Evolutionary conservation across 1,139 yeast species (phyloP).

Genomic region (Yamadazyma oceani): DNA sequence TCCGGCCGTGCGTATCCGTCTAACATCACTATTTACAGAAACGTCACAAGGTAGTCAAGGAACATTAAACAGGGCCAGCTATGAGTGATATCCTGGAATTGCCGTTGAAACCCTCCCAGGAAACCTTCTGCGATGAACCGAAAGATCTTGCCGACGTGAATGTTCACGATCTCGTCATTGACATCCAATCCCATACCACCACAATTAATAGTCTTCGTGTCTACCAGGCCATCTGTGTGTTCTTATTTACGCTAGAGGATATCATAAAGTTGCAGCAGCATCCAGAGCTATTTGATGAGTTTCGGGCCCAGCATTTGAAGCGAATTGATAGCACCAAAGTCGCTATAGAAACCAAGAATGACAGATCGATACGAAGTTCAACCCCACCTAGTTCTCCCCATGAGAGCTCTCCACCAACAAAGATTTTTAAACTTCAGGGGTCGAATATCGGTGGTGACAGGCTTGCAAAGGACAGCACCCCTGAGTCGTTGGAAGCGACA

Average conservation of each 20-base stretch:
- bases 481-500: slow-evolving; percentile 9
- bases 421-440: slow-evolving; percentile 8
- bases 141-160: slow-evolving; percentile 33
- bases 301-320: slow-evolving; percentile 28
- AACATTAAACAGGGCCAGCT: too few relatives aligned
- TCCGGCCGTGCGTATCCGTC: too few relatives aligned
- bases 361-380: background rate
- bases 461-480: slow-evolving; percentile 10
- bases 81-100: slow-evolving; percentile 25
- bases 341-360: background rate
- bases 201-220: slow-evolving; percentile 36
- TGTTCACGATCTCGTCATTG: slow-evolving; percentile 37
- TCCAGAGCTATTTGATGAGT: slow-evolving; percentile 25
- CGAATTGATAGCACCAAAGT: slow-evolving; percentile 18
- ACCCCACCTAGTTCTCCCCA: slow-evolving; percentile 9
- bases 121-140: slow-evolving; percentile 48
- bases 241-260: slow-evolving; percentile 31
- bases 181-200: slow-evolving; percentile 30
- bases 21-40: too few relatives aligned
- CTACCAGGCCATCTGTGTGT: slow-evolving; percentile 37
- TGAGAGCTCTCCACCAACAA: slow-evolving; percentile 12
- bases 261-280: slow-evolving; percentile 32
- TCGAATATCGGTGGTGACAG: background rate
- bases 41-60: too few relatives aligned
- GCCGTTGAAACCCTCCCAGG: slow-evolving; percentile 40